phyloP scores from a whole-genome alignment of 208 protist species.

The Leishmania tropica region DNA sequence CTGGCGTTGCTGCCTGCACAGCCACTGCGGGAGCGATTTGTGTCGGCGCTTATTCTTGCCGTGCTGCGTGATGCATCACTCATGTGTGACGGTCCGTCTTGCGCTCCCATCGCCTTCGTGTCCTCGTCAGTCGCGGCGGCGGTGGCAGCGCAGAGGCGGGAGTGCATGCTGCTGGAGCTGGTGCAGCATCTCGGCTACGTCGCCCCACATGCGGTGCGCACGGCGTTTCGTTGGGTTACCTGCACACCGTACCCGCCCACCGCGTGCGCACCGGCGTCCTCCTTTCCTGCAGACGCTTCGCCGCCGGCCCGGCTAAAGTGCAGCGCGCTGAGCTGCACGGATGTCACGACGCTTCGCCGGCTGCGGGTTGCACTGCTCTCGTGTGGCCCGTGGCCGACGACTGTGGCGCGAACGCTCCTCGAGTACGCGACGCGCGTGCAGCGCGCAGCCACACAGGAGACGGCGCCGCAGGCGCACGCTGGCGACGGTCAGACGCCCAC shows the following conservation, averaged over 20 bases:
- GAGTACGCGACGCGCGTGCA: constrained; percentile 14
- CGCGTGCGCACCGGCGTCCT: background rate
- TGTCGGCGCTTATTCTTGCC: constrained; percentile 15
- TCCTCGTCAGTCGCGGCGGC: background rate
- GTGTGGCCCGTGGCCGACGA: constrained; percentile 25
- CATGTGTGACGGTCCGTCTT: background rate
- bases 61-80: constrained; percentile 22
- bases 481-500: background rate
- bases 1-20: background rate
- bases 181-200: constrained; percentile 20
- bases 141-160: constrained; percentile 3
- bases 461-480: background rate
- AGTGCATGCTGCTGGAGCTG: constrained; percentile 11
- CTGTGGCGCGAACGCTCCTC: constrained; percentile 15
- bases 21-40: background rate
- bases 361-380: constrained; percentile 19
- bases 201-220: constrained; percentile 20
- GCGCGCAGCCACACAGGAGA: too few relatives aligned
- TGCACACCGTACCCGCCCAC: constrained; percentile 17
- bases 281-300: background rate
- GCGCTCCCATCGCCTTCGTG: background rate
- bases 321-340: constrained; percentile 4
- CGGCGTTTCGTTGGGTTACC: constrained; percentile 10
- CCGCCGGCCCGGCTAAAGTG: background rate
- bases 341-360: constrained; percentile 13